A percentile compares a stretch with the other conserved stretches of the same genome.
Evolutionary conservation across 106 monocot species (phyloP).

Genomic region (Narthecium ossifragum): DNA sequence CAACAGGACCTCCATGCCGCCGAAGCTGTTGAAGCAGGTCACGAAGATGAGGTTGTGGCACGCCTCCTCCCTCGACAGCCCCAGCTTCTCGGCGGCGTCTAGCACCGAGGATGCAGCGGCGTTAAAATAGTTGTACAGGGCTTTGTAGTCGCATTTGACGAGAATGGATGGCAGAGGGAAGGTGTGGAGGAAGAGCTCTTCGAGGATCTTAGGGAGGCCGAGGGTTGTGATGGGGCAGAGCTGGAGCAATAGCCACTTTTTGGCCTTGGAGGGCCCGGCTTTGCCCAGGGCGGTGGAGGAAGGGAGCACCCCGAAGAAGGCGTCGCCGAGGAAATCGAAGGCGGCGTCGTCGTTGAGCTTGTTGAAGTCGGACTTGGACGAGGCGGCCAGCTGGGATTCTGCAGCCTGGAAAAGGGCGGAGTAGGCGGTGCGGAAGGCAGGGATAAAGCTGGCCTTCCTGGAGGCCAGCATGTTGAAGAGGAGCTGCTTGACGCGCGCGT

Average conservation of each 20-base stretch:
- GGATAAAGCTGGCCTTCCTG: constrained; percentile 23
- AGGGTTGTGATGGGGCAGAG: constrained; percentile 26
- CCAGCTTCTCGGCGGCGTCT: constrained; percentile 16
- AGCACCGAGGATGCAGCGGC: constrained; percentile 11
- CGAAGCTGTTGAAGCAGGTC: constrained; percentile 34
- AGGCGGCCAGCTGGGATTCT: constrained; percentile 20
- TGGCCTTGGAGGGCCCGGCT: constrained; percentile 10
- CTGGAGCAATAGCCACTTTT: too few species aligned
- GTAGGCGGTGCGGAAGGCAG: constrained; percentile 24
- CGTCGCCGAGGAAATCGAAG: constrained; percentile 35
- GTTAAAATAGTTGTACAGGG: constrained; percentile 32
- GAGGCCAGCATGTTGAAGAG: too few species aligned
- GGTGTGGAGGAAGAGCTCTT: too few species aligned
- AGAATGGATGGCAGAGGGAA: too few species aligned
- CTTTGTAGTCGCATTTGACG: constrained; percentile 16
- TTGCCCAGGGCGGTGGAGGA: too few species aligned
- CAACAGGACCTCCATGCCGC: constrained; percentile 31
- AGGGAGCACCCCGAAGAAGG: constrained; percentile 22
- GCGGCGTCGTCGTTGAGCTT: constrained; percentile 10
- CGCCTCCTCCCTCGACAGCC: constrained; percentile 35
- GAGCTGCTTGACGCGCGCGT: too few species aligned
- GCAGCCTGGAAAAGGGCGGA: constrained; percentile 23
- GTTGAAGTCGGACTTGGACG: too few species aligned
- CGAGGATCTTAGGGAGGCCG: constrained; percentile 17
- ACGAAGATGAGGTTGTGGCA: constrained; percentile 45